Evolutionary conservation across 2,329 filamentous ascomycete genomes (phyloP).

Genomic region (Monosporascus sp.): DNA sequence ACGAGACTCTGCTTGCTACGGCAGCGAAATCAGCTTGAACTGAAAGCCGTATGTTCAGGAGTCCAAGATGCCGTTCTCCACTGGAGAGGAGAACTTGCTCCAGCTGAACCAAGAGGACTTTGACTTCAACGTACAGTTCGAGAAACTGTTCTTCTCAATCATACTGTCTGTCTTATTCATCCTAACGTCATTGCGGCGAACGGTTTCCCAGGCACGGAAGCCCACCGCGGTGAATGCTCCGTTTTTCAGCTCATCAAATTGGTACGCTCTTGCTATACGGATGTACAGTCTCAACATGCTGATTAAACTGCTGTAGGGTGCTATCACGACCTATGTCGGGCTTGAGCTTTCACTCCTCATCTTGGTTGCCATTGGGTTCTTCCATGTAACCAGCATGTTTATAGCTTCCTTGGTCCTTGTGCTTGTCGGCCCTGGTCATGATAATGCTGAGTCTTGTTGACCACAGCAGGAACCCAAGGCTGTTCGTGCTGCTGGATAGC

Average conservation of each 20-base stretch:
- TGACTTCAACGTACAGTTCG: constrained; percentile 27
- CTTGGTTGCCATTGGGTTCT: constrained; percentile 8
- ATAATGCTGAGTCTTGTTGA: constrained; percentile 8
- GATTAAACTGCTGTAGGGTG: constrained; percentile 6
- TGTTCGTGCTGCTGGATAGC: constrained; percentile 35
- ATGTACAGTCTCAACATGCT: constrained; percentile 3
- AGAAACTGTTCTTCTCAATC: constrained; percentile 28
- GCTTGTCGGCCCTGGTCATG: constrained; percentile 18
- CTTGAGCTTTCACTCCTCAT: constrained; percentile 23
- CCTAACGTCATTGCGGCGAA: constrained; percentile 22
- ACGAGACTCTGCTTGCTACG: not conserved
- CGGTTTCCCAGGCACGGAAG: constrained; percentile 20
- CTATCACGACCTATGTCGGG: constrained; percentile 13
- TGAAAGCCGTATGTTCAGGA: not conserved
- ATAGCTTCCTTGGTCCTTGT: constrained; percentile 22
- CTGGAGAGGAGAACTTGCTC: constrained; percentile 7
- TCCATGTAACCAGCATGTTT: constrained; percentile 19
- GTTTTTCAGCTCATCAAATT: constrained; percentile 21
- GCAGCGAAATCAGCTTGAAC: not conserved
- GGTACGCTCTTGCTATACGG: constrained; percentile 11
- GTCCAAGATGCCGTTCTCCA: constrained; percentile 12
- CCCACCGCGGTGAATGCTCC: constrained; percentile 25
- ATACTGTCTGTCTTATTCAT: constrained; percentile 25
- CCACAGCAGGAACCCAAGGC: constrained; percentile 21
- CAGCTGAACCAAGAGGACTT: constrained; percentile 10